Percentiles rank a stretch among this genome's conserved stretches.
phyloP scores from a whole-genome alignment of 495 filamentous ascomycete species.

The Penicilliopsis zonata region DNA sequence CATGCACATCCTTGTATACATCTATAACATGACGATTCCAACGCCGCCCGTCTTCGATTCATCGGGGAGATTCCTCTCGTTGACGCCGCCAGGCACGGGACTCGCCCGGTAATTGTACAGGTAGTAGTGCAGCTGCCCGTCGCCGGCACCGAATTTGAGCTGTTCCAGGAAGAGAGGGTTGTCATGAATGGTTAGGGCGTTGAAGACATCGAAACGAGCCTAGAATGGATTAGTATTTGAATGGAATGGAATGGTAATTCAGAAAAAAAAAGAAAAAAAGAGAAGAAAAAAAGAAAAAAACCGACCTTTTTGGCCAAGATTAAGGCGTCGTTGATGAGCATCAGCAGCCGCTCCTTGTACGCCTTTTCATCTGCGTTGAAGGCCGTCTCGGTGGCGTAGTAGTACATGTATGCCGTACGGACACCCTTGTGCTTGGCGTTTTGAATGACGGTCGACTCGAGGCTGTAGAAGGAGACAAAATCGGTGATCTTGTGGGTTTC shows the following conservation, averaged over 20 bases:
- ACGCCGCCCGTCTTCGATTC: slow-evolving; percentile 68
- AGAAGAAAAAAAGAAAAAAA: slow-evolving; percentile 2
- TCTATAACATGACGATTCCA: slow-evolving; percentile 73
- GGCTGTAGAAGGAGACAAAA: slow-evolving; percentile 89
- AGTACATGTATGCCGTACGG: slow-evolving; percentile 87
- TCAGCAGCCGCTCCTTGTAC: slow-evolving; percentile 60
- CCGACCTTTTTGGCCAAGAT: slow-evolving; percentile 79
- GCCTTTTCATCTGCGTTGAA: slow-evolving; percentile 46
- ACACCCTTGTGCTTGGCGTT: slow-evolving; percentile 64
- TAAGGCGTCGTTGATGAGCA: slow-evolving; percentile 71
- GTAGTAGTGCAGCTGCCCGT: slow-evolving; percentile 91
- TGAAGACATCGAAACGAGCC: slow-evolving; percentile 89
- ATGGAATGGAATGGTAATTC: too few relatives aligned
- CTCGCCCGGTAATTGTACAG: slow-evolving; percentile 90
- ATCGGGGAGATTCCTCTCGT: slow-evolving; percentile 63
- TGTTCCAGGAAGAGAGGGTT: slow-evolving; percentile 86
- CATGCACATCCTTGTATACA: too few relatives aligned
- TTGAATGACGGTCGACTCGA: slow-evolving; percentile 84
- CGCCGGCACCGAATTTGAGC: slow-evolving; percentile 86
- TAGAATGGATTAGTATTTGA: slow-evolving; percentile 16
- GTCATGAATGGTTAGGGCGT: slow-evolving; percentile 84
- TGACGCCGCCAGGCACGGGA: slow-evolving; percentile 70
- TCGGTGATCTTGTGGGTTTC: slow-evolving; percentile 75
- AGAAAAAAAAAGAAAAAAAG: slow-evolving; percentile 1
- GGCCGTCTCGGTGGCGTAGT: slow-evolving; percentile 81